Conservation (phyloP, 2,329 filamentous ascomycete genomes). For the Didymella arachidicola region DNA sequence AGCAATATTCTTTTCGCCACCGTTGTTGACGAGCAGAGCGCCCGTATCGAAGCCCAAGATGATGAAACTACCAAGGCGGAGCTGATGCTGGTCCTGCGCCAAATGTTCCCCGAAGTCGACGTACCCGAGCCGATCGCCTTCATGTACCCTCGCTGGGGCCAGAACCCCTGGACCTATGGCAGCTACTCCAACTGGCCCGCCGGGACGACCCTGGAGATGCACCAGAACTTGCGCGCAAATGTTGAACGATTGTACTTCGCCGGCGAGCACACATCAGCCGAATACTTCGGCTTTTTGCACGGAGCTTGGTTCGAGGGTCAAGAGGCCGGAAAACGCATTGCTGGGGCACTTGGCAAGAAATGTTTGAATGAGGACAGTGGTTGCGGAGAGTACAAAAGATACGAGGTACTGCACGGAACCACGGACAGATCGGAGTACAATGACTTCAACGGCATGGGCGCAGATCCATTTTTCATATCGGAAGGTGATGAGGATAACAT, state of each 20-base stretch:
- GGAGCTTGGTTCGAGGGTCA: slow-evolving; percentile 49
- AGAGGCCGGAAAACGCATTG: slow-evolving; percentile 44
- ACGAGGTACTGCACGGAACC: slow-evolving; percentile 44
- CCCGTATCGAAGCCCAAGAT: slow-evolving; percentile 65
- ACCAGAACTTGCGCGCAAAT: slow-evolving; percentile 74
- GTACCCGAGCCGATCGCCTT: slow-evolving; percentile 69
- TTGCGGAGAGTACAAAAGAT: slow-evolving; percentile 39
- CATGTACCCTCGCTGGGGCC: slow-evolving; percentile 67
- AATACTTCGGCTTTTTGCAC: slow-evolving; percentile 72
- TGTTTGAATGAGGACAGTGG: slow-evolving; percentile 36
- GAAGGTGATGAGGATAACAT: slow-evolving; percentile 9
- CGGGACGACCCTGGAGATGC: slow-evolving; percentile 68
- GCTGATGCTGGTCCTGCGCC: slow-evolving; percentile 63
- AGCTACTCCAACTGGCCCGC: slow-evolving; percentile 74
- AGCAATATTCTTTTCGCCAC: slow-evolving; percentile 73
- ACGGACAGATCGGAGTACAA: slow-evolving; percentile 40
- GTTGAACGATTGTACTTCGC: slow-evolving; percentile 69
- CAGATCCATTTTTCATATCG: slow-evolving; percentile 37
- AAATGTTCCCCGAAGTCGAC: slow-evolving; percentile 66
- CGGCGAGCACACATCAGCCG: slow-evolving; percentile 68
- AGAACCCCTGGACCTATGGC: slow-evolving; percentile 62
- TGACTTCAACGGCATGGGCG: slow-evolving; percentile 42
- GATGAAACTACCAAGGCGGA: slow-evolving; percentile 66
- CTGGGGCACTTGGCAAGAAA: slow-evolving; percentile 35
- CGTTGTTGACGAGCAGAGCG: slow-evolving; percentile 64